A percentile compares a stretch with the other conserved stretches of the same genome.
Conservation (phyloP, 2,329 filamentous ascomycete genomes). For the Ophiostoma piceae region DNA sequence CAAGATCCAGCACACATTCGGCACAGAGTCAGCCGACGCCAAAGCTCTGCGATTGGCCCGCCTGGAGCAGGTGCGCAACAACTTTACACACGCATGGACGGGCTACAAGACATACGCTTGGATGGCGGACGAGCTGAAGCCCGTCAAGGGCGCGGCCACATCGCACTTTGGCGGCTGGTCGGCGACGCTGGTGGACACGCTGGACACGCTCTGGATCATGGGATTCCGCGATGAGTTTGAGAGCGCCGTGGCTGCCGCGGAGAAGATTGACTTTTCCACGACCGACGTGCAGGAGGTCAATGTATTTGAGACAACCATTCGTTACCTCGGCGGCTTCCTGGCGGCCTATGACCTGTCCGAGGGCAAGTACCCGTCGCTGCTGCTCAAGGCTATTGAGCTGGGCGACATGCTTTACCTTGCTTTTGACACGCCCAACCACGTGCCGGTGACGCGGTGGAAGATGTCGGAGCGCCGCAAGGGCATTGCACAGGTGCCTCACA, state of each 20-base stretch:
- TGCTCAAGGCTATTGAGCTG: slow-evolving; percentile 49
- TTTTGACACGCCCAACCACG: slow-evolving; percentile 51
- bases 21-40: slow-evolving; percentile 36
- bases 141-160: slow-evolving; percentile 50
- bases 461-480: slow-evolving; percentile 34
- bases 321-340: slow-evolving; percentile 64
- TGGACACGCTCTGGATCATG: slow-evolving; percentile 72
- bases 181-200: slow-evolving; percentile 59
- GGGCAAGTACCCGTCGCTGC: slow-evolving; percentile 42
- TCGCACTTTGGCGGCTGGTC: slow-evolving; percentile 53
- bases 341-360: slow-evolving; percentile 57
- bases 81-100: slow-evolving; percentile 52
- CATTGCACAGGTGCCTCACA: not conserved
- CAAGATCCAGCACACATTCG: slow-evolving; percentile 37
- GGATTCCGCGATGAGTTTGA: slow-evolving; percentile 60
- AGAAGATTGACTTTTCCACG: slow-evolving; percentile 48
- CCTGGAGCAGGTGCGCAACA: slow-evolving; percentile 43
- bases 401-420: slow-evolving; percentile 50
- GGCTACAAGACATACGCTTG: slow-evolving; percentile 60
- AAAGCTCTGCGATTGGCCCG: slow-evolving; percentile 38
- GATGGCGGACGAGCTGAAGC: slow-evolving; percentile 58
- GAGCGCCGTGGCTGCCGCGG: slow-evolving; percentile 54
- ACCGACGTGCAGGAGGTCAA: slow-evolving; percentile 34
- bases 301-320: slow-evolving; percentile 67
- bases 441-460: slow-evolving; percentile 45